Conservation (phyloP, 805 yeast species). For the Zygosaccharomyces siamensis region DNA sequence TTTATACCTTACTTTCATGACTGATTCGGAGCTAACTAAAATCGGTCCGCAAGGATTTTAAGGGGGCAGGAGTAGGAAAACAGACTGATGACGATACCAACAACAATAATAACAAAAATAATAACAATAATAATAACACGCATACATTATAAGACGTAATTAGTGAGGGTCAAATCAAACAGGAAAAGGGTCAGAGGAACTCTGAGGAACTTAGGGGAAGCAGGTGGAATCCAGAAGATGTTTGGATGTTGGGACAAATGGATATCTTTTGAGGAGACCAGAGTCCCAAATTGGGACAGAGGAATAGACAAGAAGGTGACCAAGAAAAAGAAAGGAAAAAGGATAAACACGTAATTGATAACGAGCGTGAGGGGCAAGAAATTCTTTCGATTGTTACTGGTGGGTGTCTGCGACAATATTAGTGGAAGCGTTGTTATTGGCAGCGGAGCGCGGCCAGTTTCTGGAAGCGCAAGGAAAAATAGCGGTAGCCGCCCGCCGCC, state of each 20-base stretch:
- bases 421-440: neutral
- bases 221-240: neutral
- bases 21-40: slow-evolving; percentile 1
- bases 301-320: neutral
- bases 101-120: neutral
- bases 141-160: neutral
- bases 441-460: neutral
- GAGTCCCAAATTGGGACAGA: neutral
- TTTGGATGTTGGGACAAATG: neutral
- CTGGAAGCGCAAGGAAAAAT: too few relatives aligned
- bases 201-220: neutral
- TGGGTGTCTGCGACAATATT: neutral
- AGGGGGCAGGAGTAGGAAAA: neutral
- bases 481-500: too few relatives aligned
- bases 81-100: neutral
- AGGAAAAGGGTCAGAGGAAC: neutral
- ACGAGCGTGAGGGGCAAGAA: neutral
- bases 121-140: neutral
- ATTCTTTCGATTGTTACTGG: neutral
- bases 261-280: neutral
- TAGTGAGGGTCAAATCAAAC: neutral
- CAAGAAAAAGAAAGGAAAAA: neutral
- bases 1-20: slow-evolving; percentile 3
- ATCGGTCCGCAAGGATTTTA: neutral
- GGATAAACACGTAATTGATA: neutral